phyloP scores from a whole-genome alignment of 306 rosid species.

The Lathyrus tuberosus region DNA sequence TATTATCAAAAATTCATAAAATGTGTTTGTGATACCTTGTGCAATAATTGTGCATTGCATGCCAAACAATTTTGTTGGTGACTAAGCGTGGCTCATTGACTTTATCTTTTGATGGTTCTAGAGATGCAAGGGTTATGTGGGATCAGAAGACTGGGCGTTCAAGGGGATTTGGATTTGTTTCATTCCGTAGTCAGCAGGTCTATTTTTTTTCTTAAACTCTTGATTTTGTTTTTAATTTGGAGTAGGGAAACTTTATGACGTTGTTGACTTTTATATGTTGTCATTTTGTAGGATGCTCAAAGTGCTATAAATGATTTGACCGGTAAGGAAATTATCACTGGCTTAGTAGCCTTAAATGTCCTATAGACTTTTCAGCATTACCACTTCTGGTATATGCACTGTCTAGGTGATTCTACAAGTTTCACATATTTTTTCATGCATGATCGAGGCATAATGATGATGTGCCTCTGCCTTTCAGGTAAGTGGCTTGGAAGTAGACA shows the following conservation, averaged over 20 bases:
- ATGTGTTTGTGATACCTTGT: not conserved
- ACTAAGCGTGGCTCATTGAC: conserved; percentile 9
- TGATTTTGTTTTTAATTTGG: not conserved
- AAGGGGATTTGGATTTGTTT: conserved; percentile 98
- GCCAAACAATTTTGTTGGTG: conserved; percentile 6
- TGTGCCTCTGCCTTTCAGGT: conserved; percentile 52
- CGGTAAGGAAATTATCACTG: conserved; percentile 58
- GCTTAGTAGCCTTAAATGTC: not conserved
- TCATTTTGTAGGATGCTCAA: conserved; percentile 86
- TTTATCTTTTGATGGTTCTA: conserved; percentile 44
- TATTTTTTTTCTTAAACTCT: conserved; percentile 17
- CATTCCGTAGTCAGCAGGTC: conserved; percentile 93
- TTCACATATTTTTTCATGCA: conserved; percentile 1
- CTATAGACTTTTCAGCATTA: not conserved
- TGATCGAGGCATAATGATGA: not conserved
- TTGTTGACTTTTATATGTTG: conserved; percentile 25
- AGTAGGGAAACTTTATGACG: conserved; percentile 4
- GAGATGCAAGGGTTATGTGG: conserved; percentile 99
- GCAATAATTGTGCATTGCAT: conserved; percentile 7
- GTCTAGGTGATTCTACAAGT: not conserved
- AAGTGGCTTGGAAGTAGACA: conserved; percentile 99
- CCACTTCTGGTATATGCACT: not conserved
- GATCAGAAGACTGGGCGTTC: conserved; percentile 99
- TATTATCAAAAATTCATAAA: not conserved
- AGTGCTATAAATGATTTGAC: conserved; percentile 93